Percentiles rank a stretch among this genome's conserved stretches.
These are phyloP conservation scores for Cladosporium sp. DNA, from an alignment of 2,329 filamentous ascomycete species.

Conservation along the genomic window DNA sequence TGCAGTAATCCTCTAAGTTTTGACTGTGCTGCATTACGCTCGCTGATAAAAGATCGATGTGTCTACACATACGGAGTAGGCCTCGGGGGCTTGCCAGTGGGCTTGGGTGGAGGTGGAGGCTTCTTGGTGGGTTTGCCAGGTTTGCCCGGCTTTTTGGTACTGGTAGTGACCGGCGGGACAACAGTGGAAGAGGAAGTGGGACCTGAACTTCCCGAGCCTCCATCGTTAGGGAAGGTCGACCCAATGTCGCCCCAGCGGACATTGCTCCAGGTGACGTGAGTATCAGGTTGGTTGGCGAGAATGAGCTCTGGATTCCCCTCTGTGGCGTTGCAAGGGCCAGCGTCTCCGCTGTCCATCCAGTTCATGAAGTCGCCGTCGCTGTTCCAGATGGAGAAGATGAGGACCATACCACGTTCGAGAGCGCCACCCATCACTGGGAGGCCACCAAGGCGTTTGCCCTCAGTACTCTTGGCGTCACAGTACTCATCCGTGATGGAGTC, in stretches of 20 bases:
- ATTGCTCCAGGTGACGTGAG: conserved; percentile 53
- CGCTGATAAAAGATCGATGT: no score
- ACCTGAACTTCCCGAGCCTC: no score
- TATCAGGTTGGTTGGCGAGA: conserved; percentile 33
- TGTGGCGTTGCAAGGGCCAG: conserved; percentile 52
- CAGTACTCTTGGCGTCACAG: conserved; percentile 3
- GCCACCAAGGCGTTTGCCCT: conserved; percentile 40
- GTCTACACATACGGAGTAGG: no score
- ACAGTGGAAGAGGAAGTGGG: no score
- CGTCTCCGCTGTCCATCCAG: conserved; percentile 60
- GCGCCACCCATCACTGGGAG: conserved; percentile 51
- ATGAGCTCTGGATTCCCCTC: conserved; percentile 47
- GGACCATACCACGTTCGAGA: conserved; percentile 55
- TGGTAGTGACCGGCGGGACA: no score
- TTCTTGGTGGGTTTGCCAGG: no score
- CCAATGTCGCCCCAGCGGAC: conserved; percentile 59
- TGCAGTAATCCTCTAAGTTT: no score
- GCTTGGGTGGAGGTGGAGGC: no score
- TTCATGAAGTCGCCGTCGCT: conserved; percentile 66
- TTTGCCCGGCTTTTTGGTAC: no score
- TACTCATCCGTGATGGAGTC: conserved; percentile 8
- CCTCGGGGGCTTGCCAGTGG: no score
- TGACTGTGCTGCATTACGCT: no score
- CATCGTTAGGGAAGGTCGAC: conserved; percentile 33
- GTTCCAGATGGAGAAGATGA: conserved; percentile 61